Base-by-base conservation (phyloP, 1,284 basidiomycete species). In the Moesziomyces antarcticus region DNA sequence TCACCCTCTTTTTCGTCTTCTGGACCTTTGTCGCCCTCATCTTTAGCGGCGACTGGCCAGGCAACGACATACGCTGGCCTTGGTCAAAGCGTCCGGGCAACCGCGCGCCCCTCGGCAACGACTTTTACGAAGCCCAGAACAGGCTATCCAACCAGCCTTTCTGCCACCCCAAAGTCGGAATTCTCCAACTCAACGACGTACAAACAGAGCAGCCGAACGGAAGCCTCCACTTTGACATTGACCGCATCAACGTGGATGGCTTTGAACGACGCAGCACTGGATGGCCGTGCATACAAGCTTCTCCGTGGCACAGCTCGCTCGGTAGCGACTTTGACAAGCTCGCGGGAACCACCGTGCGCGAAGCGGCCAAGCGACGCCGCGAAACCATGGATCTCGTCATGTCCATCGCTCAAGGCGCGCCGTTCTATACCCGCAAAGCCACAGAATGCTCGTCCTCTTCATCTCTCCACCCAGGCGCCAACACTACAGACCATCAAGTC, bases 1-100 rank as follows among this genome's bases (percentile, higher is more conserved):
- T 50, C 8, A 16, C 22, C 14, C 37, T 40, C 21, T 50, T 50
- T 13, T 50, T 50, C 49, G 30, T 50, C 49, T 50, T 50, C 22
- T 50, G 49, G 49, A 25, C 35, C 20, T n/a, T 16, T n/a, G 49
- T 40, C 21, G 35, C 30, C 21, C 35, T 22, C 21, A 40, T 41
- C 18, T 33, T 35, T 10, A 50, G 35, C 18, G 49, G 49, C 13
- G 35, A 50, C 13, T 22, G 20, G 45, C 22, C 24, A 7, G 45
- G 45, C 20, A 35, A 14, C 33, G 33, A 35, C 33, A 35, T 35
- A 4, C 33, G 33, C 33, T 35, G 33, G 33, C 33, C 33, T 10
- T 35, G 33, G 33, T 35, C 33, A 14, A 35, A 14, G 14, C 10
- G 33, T 11, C 33, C 33, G 9, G 33, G 11, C 14, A 41, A 50